Conservation (phyloP, 1,139 yeast genomes). For the Candida anutae region DNA sequence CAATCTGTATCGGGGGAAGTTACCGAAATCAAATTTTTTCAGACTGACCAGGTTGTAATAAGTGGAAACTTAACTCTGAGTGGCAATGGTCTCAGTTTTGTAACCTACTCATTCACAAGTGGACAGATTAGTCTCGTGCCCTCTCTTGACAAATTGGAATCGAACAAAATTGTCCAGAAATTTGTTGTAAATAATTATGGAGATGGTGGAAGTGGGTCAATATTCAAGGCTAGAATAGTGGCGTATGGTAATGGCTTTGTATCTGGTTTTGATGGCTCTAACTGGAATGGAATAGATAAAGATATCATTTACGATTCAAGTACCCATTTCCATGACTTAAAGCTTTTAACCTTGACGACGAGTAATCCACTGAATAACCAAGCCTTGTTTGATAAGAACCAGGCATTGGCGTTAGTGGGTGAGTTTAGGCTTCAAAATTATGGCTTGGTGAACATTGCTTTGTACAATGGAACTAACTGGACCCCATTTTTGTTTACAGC, state of each 20-base stretch:
- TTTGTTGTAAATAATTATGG: constrained; percentile 40
- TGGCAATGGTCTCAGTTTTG: constrained; percentile 29
- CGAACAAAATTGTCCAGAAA: constrained; percentile 36
- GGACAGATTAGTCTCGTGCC: constrained; percentile 15
- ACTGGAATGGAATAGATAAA: constrained; percentile 36
- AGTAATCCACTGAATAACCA: constrained; percentile 19
- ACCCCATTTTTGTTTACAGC: constrained; percentile 49
- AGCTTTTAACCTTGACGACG: constrained; percentile 27
- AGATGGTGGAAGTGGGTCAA: constrained; percentile 19
- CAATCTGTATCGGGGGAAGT: constrained; percentile 43
- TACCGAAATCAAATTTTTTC: constrained; percentile 46
- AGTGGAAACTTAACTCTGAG: constrained; percentile 53
- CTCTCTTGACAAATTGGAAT: constrained; percentile 17
- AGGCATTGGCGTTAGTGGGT: constrained; percentile 59
- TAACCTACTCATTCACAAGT: constrained; percentile 44
- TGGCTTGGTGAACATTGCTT: constrained; percentile 61
- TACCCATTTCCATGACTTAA: constrained; percentile 32
- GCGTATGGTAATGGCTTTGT: constrained; percentile 48
- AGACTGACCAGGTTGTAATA: constrained; percentile 44
- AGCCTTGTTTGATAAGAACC: constrained; percentile 31
- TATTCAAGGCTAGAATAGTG: constrained; percentile 43
- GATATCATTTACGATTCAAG: constrained; percentile 22
- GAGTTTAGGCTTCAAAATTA: constrained; percentile 39
- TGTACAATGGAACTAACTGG: constrained; percentile 68
- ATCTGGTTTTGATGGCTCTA: constrained; percentile 41